These are phyloP conservation scores for Rhynchosporium graminicola DNA, from an alignment of 2,329 filamentous ascomycete genomes.

Conservation along the genomic window DNA sequence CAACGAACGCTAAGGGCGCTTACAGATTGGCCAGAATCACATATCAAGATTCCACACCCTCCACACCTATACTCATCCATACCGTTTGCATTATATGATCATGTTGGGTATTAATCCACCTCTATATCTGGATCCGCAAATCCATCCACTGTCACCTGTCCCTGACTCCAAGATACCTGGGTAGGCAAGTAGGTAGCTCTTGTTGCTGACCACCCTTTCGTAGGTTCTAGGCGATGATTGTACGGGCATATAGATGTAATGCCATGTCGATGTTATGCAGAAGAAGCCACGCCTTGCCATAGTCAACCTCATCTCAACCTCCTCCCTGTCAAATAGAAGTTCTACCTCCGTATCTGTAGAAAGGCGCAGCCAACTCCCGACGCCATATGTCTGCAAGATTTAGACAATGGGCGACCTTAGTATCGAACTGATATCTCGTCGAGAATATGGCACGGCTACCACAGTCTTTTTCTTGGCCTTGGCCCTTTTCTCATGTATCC, in stretches of 20 bases:
- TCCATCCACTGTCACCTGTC: too few relatives aligned
- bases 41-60: background rate
- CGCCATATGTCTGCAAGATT: background rate
- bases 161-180: background rate
- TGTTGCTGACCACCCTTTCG: background rate
- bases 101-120: background rate
- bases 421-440: too few relatives aligned
- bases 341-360: background rate
- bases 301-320: background rate
- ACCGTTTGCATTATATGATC: background rate
- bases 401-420: conserved; percentile 2
- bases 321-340: conserved; percentile 4
- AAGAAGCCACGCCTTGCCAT: background rate
- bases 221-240: too few relatives aligned
- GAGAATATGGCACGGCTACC: background rate
- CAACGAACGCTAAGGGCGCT: background rate
- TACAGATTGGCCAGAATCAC: too few relatives aligned
- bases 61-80: background rate
- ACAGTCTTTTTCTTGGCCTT: background rate
- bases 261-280: background rate
- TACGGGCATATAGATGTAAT: background rate
- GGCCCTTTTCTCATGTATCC: background rate
- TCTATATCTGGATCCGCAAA: background rate
- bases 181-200: background rate
- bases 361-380: background rate